These are phyloP conservation scores for Verticillium klebahnii DNA, from an alignment of 2,329 filamentous ascomycete species.

Conservation along the genomic window DNA sequence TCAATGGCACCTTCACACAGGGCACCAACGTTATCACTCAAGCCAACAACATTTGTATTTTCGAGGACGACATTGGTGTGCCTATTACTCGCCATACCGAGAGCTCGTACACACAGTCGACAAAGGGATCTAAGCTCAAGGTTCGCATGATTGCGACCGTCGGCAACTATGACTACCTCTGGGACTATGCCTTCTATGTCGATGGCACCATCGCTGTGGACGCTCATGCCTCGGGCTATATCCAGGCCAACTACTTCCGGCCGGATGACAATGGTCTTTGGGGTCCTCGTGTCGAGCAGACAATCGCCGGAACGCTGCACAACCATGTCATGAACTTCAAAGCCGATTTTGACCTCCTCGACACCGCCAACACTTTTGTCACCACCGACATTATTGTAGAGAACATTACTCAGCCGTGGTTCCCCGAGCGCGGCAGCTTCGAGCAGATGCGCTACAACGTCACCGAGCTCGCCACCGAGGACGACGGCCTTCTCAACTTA, in stretches of 20 bases:
- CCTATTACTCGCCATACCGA: slow-evolving; percentile 1
- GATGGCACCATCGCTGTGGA: slow-evolving; percentile 32
- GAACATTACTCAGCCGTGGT: slow-evolving; percentile 22
- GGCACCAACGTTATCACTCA: not conserved
- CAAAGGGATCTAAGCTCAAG: slow-evolving; percentile 18
- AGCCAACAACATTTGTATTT: slow-evolving; percentile 1
- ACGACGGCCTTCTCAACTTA: slow-evolving; percentile 23
- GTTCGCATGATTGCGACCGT: slow-evolving; percentile 33
- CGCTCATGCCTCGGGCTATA: slow-evolving; percentile 31
- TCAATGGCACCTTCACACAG: slow-evolving; percentile 6
- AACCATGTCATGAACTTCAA: slow-evolving; percentile 22
- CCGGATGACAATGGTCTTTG: slow-evolving; percentile 11
- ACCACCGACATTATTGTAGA: slow-evolving; percentile 21
- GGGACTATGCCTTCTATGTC: slow-evolving; percentile 27
- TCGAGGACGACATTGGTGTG: slow-evolving; percentile 2
- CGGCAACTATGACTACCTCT: slow-evolving; percentile 38
- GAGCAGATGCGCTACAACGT: slow-evolving; percentile 20
- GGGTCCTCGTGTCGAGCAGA: slow-evolving; percentile 19
- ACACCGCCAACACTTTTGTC: slow-evolving; percentile 19
- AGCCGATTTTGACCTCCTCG: slow-evolving; percentile 23
- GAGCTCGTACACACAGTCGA: not conserved
- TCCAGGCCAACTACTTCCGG: slow-evolving; percentile 23
- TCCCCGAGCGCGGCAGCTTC: slow-evolving; percentile 23
- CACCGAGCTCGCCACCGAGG: slow-evolving; percentile 19
- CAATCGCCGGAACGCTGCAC: slow-evolving; percentile 20